phyloP scores from a whole-genome alignment of 192 early-diverging fungal genomes.

The Dissophora globulifera region DNA sequence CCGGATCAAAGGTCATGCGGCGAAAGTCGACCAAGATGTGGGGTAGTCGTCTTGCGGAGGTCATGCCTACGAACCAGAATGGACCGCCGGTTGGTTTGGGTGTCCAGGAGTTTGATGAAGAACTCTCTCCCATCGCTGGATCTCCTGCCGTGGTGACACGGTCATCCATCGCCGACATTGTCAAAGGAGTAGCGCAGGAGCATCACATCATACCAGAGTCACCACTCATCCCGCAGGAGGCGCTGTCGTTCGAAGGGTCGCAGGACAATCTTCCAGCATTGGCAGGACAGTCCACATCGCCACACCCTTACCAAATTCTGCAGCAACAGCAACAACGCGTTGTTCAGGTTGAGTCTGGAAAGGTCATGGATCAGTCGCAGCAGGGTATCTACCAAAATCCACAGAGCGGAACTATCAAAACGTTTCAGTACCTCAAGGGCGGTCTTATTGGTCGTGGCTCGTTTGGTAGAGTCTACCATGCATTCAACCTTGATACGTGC shows the following conservation, averaged over 20 bases:
- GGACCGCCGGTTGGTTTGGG: slow-evolving; percentile 28
- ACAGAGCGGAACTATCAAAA: slow-evolving; percentile 56
- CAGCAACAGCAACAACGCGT: slow-evolving; percentile 1
- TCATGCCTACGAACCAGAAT: slow-evolving; percentile 55
- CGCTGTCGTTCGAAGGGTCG: too few species aligned
- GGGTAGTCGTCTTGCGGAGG: slow-evolving; percentile 58
- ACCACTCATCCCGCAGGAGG: not conserved
- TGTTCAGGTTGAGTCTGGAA: slow-evolving; percentile 37
- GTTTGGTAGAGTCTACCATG: slow-evolving; percentile 83
- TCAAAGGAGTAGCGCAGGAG: slow-evolving; percentile 34
- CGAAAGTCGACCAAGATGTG: slow-evolving; percentile 66
- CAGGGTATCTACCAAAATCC: slow-evolving; percentile 43
- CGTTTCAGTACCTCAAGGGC: slow-evolving; percentile 78
- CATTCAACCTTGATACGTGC: slow-evolving; percentile 74
- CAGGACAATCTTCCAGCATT: slow-evolving; percentile 1
- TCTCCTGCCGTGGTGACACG: slow-evolving; percentile 32
- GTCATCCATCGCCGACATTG: slow-evolving; percentile 49
- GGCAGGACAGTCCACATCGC: not conserved
- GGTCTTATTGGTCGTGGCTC: slow-evolving; percentile 86
- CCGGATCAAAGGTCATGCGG: slow-evolving; percentile 47
- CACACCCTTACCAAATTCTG: not conserved
- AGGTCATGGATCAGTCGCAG: slow-evolving; percentile 45
- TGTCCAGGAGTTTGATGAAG: slow-evolving; percentile 40
- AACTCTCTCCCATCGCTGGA: slow-evolving; percentile 35
- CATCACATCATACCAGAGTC: slow-evolving; percentile 38